phyloP scores from a whole-genome alignment of 2,329 filamentous ascomycete species.

The Stromatinia cepivora region DNA sequence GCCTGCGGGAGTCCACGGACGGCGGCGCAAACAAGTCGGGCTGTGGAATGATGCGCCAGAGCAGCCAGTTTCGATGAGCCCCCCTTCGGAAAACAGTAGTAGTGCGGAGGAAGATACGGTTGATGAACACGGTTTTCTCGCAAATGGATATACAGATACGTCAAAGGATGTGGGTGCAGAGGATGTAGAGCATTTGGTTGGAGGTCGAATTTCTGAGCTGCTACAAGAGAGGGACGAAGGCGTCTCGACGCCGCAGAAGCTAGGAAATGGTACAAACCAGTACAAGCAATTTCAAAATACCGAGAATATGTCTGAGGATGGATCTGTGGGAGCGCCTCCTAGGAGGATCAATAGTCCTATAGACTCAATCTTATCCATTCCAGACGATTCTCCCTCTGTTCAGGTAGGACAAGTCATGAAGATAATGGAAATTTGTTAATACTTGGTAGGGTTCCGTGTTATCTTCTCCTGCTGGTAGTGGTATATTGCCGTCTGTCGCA shows the following conservation, averaged over 20 bases:
- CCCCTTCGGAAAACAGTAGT: constrained; percentile 62
- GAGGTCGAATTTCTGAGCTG: constrained; percentile 34
- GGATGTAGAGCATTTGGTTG: constrained; percentile 42
- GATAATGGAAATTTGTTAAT: constrained; percentile 22
- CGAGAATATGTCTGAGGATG: constrained; percentile 53
- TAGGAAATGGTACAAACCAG: constrained; percentile 43
- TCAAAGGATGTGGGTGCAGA: constrained; percentile 8
- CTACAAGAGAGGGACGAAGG: constrained; percentile 35
- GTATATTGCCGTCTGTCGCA: constrained; percentile 67
- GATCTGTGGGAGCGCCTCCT: constrained; percentile 55
- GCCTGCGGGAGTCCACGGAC: constrained; percentile 32
- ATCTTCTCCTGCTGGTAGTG: constrained; percentile 73
- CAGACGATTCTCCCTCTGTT: constrained; percentile 81
- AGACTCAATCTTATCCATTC: constrained; percentile 68
- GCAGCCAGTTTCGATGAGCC: constrained; percentile 62
- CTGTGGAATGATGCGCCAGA: constrained; percentile 38
- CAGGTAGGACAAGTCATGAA: constrained; percentile 55
- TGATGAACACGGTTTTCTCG: constrained; percentile 52
- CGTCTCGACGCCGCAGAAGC: constrained; percentile 31
- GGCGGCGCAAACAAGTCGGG: constrained; percentile 36
- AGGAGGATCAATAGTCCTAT: constrained; percentile 64
- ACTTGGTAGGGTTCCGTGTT: constrained; percentile 56
- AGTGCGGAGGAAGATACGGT: constrained; percentile 56
- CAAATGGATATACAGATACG: constrained; percentile 33
- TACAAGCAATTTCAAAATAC: constrained; percentile 40